Percentiles rank a stretch among this genome's conserved stretches.
phyloP scores from a whole-genome alignment of 192 early-diverging fungal genomes.

The Coemansia brasiliensis region DNA sequence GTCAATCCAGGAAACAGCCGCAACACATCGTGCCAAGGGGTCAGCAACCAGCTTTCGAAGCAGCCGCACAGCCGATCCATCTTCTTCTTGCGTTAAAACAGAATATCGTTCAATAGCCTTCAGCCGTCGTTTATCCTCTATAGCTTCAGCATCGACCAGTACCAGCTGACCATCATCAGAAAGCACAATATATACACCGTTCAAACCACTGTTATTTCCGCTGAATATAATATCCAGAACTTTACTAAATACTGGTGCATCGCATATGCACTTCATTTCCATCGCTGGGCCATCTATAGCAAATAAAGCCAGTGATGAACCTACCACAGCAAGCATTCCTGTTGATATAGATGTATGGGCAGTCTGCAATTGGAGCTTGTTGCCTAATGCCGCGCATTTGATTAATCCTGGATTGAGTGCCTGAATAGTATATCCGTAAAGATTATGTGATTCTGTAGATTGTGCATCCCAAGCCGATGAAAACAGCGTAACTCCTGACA shows the following conservation, averaged over 20 bases:
- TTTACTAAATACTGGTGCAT: constrained; percentile 20
- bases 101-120: not conserved
- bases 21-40: constrained; percentile 24
- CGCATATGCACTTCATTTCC: constrained; percentile 17
- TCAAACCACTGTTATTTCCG: no score
- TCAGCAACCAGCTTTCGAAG: constrained; percentile 24
- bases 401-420: constrained; percentile 32
- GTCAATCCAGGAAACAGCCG: constrained; percentile 34
- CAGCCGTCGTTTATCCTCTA: not conserved
- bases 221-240: constrained; percentile 14
- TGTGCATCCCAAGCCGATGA: constrained; percentile 27
- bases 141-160: constrained; percentile 12
- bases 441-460: not conserved
- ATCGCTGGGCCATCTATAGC: constrained; percentile 2
- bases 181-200: constrained; percentile 16
- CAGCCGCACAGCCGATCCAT: not conserved
- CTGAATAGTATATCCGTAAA: constrained; percentile 22
- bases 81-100: not conserved
- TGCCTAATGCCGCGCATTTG: constrained; percentile 17
- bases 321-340: constrained; percentile 23
- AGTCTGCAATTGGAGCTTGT: constrained; percentile 1
- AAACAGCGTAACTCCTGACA: constrained; percentile 16
- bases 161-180: constrained; percentile 12
- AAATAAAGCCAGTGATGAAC: constrained; percentile 19
- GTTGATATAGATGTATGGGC: not conserved